Evolutionary conservation across 169 alveolate species (phyloP).

Genomic region (Eimeria tenella): DNA sequence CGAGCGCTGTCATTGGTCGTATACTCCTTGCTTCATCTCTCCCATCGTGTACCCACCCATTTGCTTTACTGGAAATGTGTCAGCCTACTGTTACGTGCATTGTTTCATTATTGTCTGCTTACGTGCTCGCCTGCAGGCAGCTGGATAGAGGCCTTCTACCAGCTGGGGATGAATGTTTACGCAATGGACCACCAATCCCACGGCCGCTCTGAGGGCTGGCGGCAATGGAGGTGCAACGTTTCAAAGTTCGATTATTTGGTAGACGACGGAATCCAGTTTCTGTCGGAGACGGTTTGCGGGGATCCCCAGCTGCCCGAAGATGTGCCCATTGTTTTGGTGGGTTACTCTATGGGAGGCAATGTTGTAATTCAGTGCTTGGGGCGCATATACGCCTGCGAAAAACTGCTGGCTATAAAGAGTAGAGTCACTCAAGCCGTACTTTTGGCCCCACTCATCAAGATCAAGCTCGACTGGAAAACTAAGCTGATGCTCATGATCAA

Average conservation of each 20-base stretch:
- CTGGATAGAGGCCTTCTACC: slow-evolving; percentile 73
- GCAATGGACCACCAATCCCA: slow-evolving; percentile 74
- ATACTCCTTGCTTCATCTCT: background rate
- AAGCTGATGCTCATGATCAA: slow-evolving; percentile 18
- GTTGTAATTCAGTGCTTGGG: slow-evolving; percentile 58
- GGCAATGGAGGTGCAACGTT: slow-evolving; percentile 68
- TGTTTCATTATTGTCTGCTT: background rate
- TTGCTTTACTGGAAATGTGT: background rate
- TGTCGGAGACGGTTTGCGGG: background rate
- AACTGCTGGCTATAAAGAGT: background rate
- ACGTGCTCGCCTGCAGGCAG: slow-evolving; percentile 31
- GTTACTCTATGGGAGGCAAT: slow-evolving; percentile 76
- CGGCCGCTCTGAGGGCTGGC: slow-evolving; percentile 73
- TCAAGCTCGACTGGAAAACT: slow-evolving; percentile 48
- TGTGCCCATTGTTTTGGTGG: slow-evolving; percentile 58
- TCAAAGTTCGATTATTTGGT: slow-evolving; percentile 41
- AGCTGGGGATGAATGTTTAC: slow-evolving; percentile 61
- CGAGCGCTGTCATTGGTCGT: no score
- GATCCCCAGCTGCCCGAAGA: slow-evolving; percentile 23
- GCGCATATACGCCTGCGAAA: background rate
- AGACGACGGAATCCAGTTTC: slow-evolving; percentile 60
- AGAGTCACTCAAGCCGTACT: slow-evolving; percentile 63
- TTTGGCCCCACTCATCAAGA: slow-evolving; percentile 65
- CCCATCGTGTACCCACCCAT: background rate
- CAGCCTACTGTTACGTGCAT: background rate